Base-by-base conservation (phyloP, 176 grass and related monocot species). In the Paspalum notatum region DNA sequence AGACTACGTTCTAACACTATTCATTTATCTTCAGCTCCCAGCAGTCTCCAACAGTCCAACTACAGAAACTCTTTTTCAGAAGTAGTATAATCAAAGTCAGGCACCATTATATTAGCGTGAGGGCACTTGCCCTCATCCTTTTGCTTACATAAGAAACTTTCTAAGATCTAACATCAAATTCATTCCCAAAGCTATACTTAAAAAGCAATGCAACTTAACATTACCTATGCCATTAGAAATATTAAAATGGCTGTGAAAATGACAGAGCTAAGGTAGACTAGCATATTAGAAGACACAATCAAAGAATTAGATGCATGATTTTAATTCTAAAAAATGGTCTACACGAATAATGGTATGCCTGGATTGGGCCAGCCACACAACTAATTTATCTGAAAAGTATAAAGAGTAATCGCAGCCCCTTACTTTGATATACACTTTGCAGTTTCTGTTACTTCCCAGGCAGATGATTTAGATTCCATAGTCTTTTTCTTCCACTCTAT, bases 401-500 rank as follows among this genome's bases (percentile, higher is more conserved):
- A 17, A 86, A 37, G 11, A 79, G 46, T 46, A 78, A 83, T 74
- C 37, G 6, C 2, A 50, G 11, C 6, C n/a, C 42, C 79, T 84
- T 92, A 97, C 94, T 85, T 92, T 27, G 94, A 90, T 70, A 90
- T 74, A 74, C 82, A 92, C 68, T 97, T 88, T 21, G 79, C 67
- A 55, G 86, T 84, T 80, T 88, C 87, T 43, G 82, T 71, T 77
- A 86, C 72, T 86, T 88, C 87, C 87, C 89, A 97, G 56, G 86
- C 49, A 81, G 86, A 89, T 77, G 89, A 85, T 44, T 89, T 94
- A 67, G 87, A 82, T 68, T 89, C 91, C 62, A 93, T 39, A 58
- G 76, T 88, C 62, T 75, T 93, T 64, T 89, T 94, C 77, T 97
- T 97, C 89, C 94, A 94, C n/a, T 94, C 83, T 82, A 92, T 79